A percentile compares a stretch with the other conserved stretches of the same genome.
Conservation (phyloP, 805 yeast species). For the Candida multigemmis region DNA sequence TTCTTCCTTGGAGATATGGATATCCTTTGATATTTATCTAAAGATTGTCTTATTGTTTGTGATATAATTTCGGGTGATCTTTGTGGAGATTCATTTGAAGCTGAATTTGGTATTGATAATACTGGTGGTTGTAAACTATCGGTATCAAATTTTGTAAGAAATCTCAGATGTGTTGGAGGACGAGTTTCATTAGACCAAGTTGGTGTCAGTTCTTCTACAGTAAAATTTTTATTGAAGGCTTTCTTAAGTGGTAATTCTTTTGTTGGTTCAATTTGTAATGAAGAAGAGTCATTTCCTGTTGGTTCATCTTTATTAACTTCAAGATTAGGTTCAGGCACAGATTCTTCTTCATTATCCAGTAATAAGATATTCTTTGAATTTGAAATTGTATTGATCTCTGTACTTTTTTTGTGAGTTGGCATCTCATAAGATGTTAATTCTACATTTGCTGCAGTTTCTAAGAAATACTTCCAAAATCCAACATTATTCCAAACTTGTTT, state of each 20-base stretch:
- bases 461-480: constrained; percentile 68
- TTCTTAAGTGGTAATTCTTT: constrained; percentile 6
- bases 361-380: constrained; percentile 9
- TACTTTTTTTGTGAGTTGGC: constrained; percentile 11
- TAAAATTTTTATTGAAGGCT: constrained; percentile 10
- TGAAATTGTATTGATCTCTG: constrained; percentile 13
- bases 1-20: constrained; percentile 23
- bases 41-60: constrained; percentile 21
- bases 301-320: constrained; percentile 2
- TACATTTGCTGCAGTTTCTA: constrained; percentile 68
- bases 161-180: constrained; percentile 2
- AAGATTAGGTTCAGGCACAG: constrained; percentile 1
- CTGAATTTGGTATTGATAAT: constrained; percentile 4
- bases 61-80: constrained; percentile 9
- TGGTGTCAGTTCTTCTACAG: constrained; percentile 20
- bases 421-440: constrained; percentile 48
- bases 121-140: constrained; percentile 17
- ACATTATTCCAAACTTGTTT: constrained; percentile 57
- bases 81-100: constrained; percentile 1
- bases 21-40: constrained; percentile 19
- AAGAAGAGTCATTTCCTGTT: background rate
- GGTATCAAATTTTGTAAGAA: constrained; percentile 8
- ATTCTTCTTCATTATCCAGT: constrained; percentile 10
- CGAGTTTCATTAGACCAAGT: constrained; percentile 24
- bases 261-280: constrained; percentile 1